Percentiles rank a stretch among this genome's conserved stretches.
Evolutionary conservation across 257 asterid species (phyloP).

Genomic region (Galeopsis tetrahit): DNA sequence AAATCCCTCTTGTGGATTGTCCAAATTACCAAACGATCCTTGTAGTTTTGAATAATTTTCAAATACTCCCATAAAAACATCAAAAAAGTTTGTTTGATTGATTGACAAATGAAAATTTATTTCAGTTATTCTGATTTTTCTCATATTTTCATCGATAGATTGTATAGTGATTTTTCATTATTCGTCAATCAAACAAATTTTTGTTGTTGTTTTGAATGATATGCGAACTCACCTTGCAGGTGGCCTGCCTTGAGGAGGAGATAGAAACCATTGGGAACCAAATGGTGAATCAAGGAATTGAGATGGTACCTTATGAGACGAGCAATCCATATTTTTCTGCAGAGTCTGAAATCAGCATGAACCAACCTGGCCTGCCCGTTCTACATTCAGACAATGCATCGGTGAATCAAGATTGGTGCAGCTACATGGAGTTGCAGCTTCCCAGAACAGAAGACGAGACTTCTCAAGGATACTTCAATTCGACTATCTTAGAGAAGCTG

Average conservation of each 20-base stretch:
- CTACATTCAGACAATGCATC: constrained; percentile 24
- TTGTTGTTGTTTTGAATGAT: neutral
- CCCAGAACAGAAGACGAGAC: constrained; percentile 33
- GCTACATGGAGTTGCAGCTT: constrained; percentile 32
- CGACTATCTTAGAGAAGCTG: constrained; percentile 28
- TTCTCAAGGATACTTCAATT: constrained; percentile 24
- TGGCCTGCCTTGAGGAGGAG: constrained; percentile 69
- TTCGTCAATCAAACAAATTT: neutral
- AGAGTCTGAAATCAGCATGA: constrained; percentile 23
- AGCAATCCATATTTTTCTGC: constrained; percentile 14
- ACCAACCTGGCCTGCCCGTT: constrained; percentile 22
- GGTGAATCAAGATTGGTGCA: constrained; percentile 33
- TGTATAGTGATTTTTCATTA: neutral
- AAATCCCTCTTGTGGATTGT: neutral
- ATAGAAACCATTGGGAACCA: constrained; percentile 56
- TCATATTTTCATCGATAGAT: neutral
- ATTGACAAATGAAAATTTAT: neutral
- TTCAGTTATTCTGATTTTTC: neutral
- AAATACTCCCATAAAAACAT: neutral
- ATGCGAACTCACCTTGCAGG: constrained; percentile 42
- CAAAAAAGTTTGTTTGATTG: neutral
- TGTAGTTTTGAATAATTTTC: neutral
- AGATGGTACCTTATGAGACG: constrained; percentile 11
- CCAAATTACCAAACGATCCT: neutral
- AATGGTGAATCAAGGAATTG: constrained; percentile 42